Base-by-base conservation (phyloP, 345 rosid genomes). In the Melaleuca alternifolia region DNA sequence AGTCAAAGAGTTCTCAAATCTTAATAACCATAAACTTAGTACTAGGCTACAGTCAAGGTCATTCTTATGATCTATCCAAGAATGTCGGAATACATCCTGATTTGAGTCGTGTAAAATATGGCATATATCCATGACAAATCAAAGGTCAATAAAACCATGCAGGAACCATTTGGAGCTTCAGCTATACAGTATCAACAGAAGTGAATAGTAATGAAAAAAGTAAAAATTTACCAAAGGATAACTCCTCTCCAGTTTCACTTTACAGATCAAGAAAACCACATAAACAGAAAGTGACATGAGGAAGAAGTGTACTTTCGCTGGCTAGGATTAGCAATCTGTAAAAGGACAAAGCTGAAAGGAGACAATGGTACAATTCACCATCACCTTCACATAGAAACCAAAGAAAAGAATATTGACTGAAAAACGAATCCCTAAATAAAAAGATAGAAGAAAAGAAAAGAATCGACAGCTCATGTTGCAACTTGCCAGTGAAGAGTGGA, bases 291-390 rank as follows among this genome's bases (percentile, higher is more conserved):
- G 57, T 54, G 57, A 54, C 57, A 15, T 30, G 30, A 62, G 14
- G 7, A 59, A 16, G 6, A 65, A 65, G 23, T 8, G 12, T 0
- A 65, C 10, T 10, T 65, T 16, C 0, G 0, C 24, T 16, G 0
- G 41, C 14, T 28, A 61, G 10, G 2, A 46, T 4, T 8, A 65
- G 77, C 0, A 0, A 33, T 33, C 41, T 2, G 11, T 65, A 33
- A 30, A 65, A 65, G 77, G 46, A 8, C 46, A 16, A 0, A 15
- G 77, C 46, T 0, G 1, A 65, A 65, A 65, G 1, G 41, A 65
- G 77, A 15, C 2, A 30, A 30, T 62, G 30, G 76, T 7, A 62
- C 44, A 2, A 30, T 62, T 62, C 77, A 62, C 41, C 23, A 1
- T 30, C 44, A 15, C 77, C 1, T 65, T 0, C 23, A 1, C 77